Conservation (phyloP, 805 yeast species). For the Yamadazyma takamatsuzukensis region DNA sequence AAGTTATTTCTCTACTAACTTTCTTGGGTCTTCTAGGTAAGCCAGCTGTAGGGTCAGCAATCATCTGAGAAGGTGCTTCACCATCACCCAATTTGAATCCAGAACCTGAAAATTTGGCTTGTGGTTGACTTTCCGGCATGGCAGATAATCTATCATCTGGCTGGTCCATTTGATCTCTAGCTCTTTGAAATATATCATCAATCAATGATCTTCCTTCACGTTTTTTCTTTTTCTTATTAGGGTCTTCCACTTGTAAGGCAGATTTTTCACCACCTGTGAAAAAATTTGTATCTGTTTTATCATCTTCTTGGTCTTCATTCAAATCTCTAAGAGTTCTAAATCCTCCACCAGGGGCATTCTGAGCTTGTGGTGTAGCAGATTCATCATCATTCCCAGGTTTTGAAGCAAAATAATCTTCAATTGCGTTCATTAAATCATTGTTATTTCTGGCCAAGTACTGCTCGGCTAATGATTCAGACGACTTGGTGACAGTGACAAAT, state of each 20-base stretch:
- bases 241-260: constrained; percentile 76
- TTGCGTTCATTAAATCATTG: constrained; percentile 34
- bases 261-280: constrained; percentile 75
- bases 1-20: constrained; percentile 78
- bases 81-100: constrained; percentile 54
- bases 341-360: constrained; percentile 2
- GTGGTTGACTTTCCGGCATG: constrained; percentile 17
- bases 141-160: constrained; percentile 35
- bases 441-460: constrained; percentile 37
- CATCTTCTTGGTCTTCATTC: constrained; percentile 46
- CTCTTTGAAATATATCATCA: constrained; percentile 66
- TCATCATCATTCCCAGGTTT: constrained; percentile 8
- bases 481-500: constrained; percentile 33
- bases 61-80: constrained; percentile 31
- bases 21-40: constrained; percentile 31
- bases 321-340: constrained; percentile 38
- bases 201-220: constrained; percentile 44
- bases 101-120: constrained; percentile 42
- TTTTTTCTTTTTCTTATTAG: constrained; percentile 42
- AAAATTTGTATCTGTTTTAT: constrained; percentile 50
- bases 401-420: constrained; percentile 38
- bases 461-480: constrained; percentile 34
- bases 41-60: constrained; percentile 27
- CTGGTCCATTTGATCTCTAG: constrained; percentile 44
- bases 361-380: constrained; percentile 1